Base-by-base conservation (phyloP, 495 filamentous ascomycete genomes). In the Talaromyces stipitatus region DNA sequence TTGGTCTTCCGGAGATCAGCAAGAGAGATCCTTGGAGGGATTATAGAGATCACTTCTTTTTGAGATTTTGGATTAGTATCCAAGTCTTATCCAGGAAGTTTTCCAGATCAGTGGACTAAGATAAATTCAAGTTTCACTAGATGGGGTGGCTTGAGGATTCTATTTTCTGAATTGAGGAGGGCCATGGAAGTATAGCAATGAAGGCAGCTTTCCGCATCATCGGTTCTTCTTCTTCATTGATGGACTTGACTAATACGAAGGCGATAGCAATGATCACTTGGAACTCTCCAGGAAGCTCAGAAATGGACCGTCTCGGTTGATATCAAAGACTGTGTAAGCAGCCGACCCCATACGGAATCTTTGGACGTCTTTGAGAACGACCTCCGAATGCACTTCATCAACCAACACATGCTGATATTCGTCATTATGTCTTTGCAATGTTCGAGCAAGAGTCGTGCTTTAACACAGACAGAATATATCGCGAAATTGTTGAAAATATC, bases 211-310 rank as follows among this genome's bases (percentile, higher is more conserved):
- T 41, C n/a, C 16, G 9, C 36, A 41, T 41, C 36, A 41, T 41
- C 36, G 36, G 5, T 41, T 47, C 12, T 47, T 22, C 43, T 46
- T 47, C 51, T 72, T 80, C 48, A 67, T 81, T 23, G 78, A 79
- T 57, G 75, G 74, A 4, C 60, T 79, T 1, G 76, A 78, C 50
- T 75, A 80, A 48, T 74, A 50, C 48, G 64, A 53, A 11, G 60
- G 58, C 0, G 55, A 71, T 9, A 51, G 66, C 54, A 23, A 20
- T 3, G 63, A 68, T 6, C 50, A 72, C 6, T 47, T 71, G 12
- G 43, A 65, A 1, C 23, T 47, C 18, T 16, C 43, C 14, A 26
- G 10, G 18, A 47, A 10, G 16, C 43, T 47, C 23, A 26, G 7
- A 11, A 47, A 26, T 47, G 43, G 43, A 20, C 43, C 7, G 16